phyloP scores from a whole-genome alignment of 2,329 filamentous ascomycete genomes.

The Fusarium scirpi region DNA sequence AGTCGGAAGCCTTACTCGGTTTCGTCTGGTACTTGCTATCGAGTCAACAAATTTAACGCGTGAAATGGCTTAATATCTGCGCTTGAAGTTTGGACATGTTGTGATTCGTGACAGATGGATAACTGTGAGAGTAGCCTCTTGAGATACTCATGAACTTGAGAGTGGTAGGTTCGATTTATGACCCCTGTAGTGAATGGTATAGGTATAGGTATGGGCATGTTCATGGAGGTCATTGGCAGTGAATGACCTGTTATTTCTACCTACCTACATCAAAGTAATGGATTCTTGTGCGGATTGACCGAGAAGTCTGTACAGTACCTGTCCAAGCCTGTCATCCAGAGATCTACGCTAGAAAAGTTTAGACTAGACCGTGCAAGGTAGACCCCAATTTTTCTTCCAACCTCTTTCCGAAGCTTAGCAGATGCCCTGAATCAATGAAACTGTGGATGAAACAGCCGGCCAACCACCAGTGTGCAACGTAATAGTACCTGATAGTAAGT shows the following conservation, averaged over 20 bases:
- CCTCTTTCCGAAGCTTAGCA: slow-evolving; percentile 4
- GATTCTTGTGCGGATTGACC: slow-evolving; percentile 2
- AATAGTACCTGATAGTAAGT: neutral
- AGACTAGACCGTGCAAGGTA: slow-evolving; percentile 30
- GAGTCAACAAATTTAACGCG: neutral
- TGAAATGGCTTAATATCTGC: slow-evolving; percentile 17
- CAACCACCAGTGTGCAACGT: neutral
- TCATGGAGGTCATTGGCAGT: neutral
- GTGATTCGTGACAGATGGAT: slow-evolving; percentile 20
- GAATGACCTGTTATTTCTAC: neutral
- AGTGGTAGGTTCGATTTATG: too few relatives aligned
- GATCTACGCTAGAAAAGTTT: slow-evolving; percentile 31
- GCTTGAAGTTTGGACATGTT: slow-evolving; percentile 14
- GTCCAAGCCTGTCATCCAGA: slow-evolving; percentile 5
- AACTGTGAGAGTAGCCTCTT: too few relatives aligned
- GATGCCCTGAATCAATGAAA: slow-evolving; percentile 13
- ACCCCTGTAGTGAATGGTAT: too few relatives aligned
- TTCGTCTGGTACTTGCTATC: slow-evolving; percentile 3
- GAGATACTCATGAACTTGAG: too few relatives aligned
- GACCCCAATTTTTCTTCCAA: slow-evolving; percentile 17
- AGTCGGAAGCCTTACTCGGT: neutral
- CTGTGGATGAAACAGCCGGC: slow-evolving; percentile 25
- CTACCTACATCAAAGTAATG: neutral
- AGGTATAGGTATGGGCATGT: neutral
- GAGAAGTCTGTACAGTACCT: slow-evolving; percentile 19